Evolutionary conservation across 2,329 filamentous ascomycete species (phyloP).

Genomic region (Taxawa tesnikishii): DNA sequence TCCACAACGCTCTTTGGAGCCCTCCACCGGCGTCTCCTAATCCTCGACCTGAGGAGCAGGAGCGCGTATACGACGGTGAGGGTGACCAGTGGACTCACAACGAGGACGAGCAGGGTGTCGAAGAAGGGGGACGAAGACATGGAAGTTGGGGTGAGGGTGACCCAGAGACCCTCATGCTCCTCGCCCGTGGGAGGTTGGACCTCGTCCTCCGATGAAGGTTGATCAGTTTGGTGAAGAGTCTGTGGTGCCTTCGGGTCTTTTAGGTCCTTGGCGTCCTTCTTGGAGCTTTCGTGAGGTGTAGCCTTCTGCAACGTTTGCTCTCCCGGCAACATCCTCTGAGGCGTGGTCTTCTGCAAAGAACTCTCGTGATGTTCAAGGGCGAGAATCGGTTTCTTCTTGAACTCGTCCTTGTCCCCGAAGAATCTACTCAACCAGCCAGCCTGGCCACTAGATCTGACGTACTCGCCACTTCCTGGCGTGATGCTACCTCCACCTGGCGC

Average conservation of each 20-base stretch:
- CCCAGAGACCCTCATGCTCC: conserved; percentile 70
- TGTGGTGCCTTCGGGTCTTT: conserved; percentile 2
- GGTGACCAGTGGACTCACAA: conserved; percentile 85
- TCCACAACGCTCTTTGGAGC: conserved; percentile 97
- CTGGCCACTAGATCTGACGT: conserved; percentile 39
- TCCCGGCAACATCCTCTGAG: too few species aligned
- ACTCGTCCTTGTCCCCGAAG: too few species aligned
- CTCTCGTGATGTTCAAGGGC: conserved; percentile 8
- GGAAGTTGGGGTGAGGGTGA: conserved; percentile 86
- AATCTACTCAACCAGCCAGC: too few species aligned
- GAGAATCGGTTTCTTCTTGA: neutral
- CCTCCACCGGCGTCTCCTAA: conserved; percentile 80
- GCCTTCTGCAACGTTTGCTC: too few species aligned
- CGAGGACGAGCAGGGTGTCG: conserved; percentile 90
- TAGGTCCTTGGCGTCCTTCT: neutral
- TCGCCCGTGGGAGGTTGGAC: neutral
- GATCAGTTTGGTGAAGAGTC: neutral
- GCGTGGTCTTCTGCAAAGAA: conserved; percentile 9
- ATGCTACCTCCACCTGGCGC: conserved; percentile 52
- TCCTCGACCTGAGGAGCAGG: conserved; percentile 74
- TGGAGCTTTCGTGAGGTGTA: conserved; percentile 1
- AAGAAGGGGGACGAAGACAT: conserved; percentile 86
- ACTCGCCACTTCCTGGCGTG: conserved; percentile 62
- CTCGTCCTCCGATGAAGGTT: too few species aligned
- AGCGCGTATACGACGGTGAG: conserved; percentile 86